phyloP scores from a whole-genome alignment of 345 rosid genomes.

The Sisymbrium irio region DNA sequence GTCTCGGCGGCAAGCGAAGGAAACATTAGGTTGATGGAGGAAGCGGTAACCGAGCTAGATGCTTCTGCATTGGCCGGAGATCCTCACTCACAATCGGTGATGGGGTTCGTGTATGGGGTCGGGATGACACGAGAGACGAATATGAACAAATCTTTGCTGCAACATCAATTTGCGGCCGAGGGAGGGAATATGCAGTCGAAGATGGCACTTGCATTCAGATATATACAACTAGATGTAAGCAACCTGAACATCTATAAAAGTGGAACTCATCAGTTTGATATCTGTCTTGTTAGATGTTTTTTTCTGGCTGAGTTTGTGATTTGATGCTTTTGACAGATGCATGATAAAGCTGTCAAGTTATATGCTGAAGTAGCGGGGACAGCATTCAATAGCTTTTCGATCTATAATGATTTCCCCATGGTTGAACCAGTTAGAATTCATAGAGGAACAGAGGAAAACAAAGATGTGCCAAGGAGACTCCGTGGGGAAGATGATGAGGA shows the following conservation, averaged over 20 bases:
- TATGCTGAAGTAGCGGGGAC: conserved; percentile 90
- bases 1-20: conserved; percentile 52
- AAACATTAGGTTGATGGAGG: conserved; percentile 60
- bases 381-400: conserved; percentile 80
- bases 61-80: conserved; percentile 51
- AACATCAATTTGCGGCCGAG: conserved; percentile 69
- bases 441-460: conserved; percentile 91
- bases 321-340: conserved; percentile 51
- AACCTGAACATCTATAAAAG: background rate
- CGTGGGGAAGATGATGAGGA: conserved; percentile 95
- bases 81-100: conserved; percentile 64
- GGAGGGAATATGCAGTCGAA: conserved; percentile 85
- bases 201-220: conserved; percentile 92
- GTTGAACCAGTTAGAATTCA: conserved; percentile 85
- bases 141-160: conserved; percentile 60
- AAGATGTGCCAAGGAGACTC: conserved; percentile 73
- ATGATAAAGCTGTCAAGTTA: conserved; percentile 66
- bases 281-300: too few species aligned
- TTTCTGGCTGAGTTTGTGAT: too few species aligned
- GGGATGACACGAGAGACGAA: conserved; percentile 70
- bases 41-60: conserved; percentile 62
- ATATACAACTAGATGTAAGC: conserved; percentile 80
- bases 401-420: conserved; percentile 81
- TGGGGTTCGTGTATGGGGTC: conserved; percentile 62
- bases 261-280: too few species aligned